Evolutionary conservation across 2,329 filamentous ascomycete species (phyloP).

Genomic region (Colletotrichum sp.): DNA sequence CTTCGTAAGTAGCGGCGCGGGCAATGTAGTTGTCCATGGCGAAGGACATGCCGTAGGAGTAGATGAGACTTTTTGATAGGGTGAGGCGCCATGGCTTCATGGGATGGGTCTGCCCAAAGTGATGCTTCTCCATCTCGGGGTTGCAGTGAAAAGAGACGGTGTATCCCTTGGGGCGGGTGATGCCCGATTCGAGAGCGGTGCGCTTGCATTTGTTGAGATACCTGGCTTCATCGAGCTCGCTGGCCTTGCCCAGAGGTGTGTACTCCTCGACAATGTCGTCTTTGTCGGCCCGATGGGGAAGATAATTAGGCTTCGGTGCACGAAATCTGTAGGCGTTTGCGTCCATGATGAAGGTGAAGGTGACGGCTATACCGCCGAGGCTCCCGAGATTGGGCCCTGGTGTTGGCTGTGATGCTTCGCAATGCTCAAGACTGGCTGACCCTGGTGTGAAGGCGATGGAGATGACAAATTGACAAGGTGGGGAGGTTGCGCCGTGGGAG

Average conservation of each 20-base stretch:
- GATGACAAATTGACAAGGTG: background rate
- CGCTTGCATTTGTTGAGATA: constrained; percentile 64
- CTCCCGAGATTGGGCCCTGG: background rate
- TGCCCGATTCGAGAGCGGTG: constrained; percentile 66
- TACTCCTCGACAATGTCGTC: constrained; percentile 60
- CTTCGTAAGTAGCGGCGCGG: constrained; percentile 83
- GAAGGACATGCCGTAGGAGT: constrained; percentile 93
- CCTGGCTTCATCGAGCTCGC: constrained; percentile 59
- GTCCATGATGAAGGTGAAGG: constrained; percentile 2
- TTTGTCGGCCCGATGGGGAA: constrained; percentile 58
- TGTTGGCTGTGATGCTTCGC: background rate
- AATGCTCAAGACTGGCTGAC: background rate
- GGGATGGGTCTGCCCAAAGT: constrained; percentile 95
- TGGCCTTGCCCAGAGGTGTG: constrained; percentile 53
- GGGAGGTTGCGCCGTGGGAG: background rate
- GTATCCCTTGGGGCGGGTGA: constrained; percentile 83
- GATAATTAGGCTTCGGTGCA: constrained; percentile 64
- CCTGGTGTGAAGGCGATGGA: background rate
- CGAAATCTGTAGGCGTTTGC: constrained; percentile 49
- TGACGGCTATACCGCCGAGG: constrained; percentile 8
- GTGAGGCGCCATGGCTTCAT: constrained; percentile 99
- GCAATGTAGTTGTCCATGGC: constrained; percentile 95
- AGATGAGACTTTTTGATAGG: constrained; percentile 91
- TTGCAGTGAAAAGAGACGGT: constrained; percentile 96
- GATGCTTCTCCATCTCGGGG: constrained; percentile 91